phyloP scores from a whole-genome alignment of 768 basidiomycete genomes.

The Heimioporus sp. region DNA sequence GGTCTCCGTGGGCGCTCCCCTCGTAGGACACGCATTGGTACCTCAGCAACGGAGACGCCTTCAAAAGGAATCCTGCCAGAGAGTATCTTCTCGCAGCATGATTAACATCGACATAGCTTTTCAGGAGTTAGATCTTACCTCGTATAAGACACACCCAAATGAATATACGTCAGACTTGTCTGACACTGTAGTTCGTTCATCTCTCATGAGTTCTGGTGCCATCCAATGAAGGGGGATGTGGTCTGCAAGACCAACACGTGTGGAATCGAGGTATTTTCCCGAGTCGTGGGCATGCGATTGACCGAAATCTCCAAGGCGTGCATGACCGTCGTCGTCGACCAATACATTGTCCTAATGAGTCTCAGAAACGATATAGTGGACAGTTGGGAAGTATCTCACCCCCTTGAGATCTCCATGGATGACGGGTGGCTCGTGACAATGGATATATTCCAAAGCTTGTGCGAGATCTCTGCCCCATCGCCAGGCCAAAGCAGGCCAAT shows the following conservation, averaged over 20 bases:
- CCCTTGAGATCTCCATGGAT: constrained; percentile 43
- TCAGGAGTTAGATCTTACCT: constrained; percentile 15
- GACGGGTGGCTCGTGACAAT: constrained; percentile 26
- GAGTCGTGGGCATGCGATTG: constrained; percentile 25
- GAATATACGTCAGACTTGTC: constrained; percentile 24
- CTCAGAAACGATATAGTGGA: constrained; percentile 1
- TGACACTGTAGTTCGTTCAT: constrained; percentile 1
- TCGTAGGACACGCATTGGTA: not conserved
- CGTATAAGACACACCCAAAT: constrained; percentile 30
- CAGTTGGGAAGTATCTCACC: constrained; percentile 16
- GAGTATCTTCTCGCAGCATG: constrained; percentile 13
- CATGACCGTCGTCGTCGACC: constrained; percentile 11
- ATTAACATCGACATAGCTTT: not conserved
- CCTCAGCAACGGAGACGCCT: not conserved
- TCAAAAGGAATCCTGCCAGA: constrained; percentile 17
- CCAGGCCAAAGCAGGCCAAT: constrained; percentile 8
- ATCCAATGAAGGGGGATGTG: constrained; percentile 18
- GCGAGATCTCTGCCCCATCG: constrained; percentile 16
- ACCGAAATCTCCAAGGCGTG: constrained; percentile 28
- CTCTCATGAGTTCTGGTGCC: constrained; percentile 26
- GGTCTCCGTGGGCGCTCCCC: constrained; percentile 9
- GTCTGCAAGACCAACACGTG: constrained; percentile 13
- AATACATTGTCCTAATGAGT: constrained; percentile 23
- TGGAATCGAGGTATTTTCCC: constrained; percentile 21
- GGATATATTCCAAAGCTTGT: constrained; percentile 23